phyloP scores from a whole-genome alignment of 768 basidiomycete species.

The Sporobolomyces pararoseus region DNA sequence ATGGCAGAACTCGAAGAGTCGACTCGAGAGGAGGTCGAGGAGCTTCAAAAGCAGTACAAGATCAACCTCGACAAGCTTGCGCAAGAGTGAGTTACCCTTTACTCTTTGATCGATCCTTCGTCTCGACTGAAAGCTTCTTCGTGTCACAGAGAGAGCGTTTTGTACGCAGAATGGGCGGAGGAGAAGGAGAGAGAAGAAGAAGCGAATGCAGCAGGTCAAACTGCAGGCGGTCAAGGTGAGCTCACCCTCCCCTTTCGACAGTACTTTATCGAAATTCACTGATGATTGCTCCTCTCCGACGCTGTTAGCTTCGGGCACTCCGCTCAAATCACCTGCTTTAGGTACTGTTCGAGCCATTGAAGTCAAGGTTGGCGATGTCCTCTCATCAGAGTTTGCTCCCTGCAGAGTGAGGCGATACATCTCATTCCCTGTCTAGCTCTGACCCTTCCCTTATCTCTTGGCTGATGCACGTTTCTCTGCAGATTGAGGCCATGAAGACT shows the following conservation, averaged over 20 bases:
- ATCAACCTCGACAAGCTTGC: slow-evolving; percentile 9
- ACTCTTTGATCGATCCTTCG: too few species aligned
- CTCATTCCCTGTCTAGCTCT: background rate
- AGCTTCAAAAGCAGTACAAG: background rate
- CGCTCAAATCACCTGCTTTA: slow-evolving; percentile 56
- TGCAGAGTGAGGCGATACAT: slow-evolving; percentile 52
- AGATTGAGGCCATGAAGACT: slow-evolving; percentile 65
- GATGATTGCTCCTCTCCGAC: background rate
- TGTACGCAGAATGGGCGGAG: slow-evolving; percentile 18
- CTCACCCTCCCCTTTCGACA: background rate
- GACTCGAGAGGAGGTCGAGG: slow-evolving; percentile 45
- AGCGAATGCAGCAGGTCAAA: background rate
- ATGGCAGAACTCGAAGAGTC: slow-evolving; percentile 52
- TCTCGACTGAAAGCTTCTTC: too few species aligned
- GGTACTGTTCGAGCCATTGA: slow-evolving; percentile 53
- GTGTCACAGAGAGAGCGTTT: slow-evolving; percentile 15
- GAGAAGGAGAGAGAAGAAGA: slow-evolving; percentile 16
- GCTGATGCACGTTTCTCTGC: too few species aligned
- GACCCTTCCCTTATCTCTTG: too few species aligned
- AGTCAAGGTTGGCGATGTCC: slow-evolving; percentile 25
- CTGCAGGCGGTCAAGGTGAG: background rate
- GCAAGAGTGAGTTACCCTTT: slow-evolving; percentile 11
- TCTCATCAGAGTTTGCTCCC: slow-evolving; percentile 53
- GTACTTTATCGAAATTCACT: background rate
- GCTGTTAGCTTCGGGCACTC: slow-evolving; percentile 53